Conservation (phyloP, 441 rosid species). For the Populus tomentosa region DNA sequence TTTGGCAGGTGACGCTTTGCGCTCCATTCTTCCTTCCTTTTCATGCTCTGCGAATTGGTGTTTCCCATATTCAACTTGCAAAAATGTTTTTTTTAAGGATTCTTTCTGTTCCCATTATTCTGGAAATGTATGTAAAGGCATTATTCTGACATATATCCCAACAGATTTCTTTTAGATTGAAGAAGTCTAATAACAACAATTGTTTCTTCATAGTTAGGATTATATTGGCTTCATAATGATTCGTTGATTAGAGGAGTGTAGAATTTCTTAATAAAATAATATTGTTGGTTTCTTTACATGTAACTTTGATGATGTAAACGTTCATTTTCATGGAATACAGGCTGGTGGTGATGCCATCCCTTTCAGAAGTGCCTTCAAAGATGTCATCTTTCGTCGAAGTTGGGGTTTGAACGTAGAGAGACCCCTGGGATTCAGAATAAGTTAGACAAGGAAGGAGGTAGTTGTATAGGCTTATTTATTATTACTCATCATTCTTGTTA, state of each 20-base stretch:
- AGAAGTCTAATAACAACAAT: not conserved
- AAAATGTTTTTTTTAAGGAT: not conserved
- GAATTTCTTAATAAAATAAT: not conserved
- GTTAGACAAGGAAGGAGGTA: slow-evolving; percentile 65
- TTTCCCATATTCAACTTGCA: not conserved
- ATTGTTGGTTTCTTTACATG: not conserved
- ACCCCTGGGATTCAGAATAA: slow-evolving; percentile 48
- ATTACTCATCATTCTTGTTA: not conserved
- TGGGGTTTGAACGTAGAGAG: slow-evolving; percentile 40
- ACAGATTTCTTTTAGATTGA: not conserved
- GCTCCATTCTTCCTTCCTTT: not conserved
- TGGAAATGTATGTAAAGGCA: not conserved
- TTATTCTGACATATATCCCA: not conserved
- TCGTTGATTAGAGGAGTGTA: slow-evolving; percentile 4
- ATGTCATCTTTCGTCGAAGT: slow-evolving; percentile 67
- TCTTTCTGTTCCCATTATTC: not conserved
- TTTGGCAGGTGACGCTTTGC: slow-evolving; percentile 74
- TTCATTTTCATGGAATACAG: slow-evolving; percentile 37
- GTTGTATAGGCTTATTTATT: not conserved
- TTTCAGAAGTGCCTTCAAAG: slow-evolving; percentile 85
- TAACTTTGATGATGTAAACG: slow-evolving; percentile 7
- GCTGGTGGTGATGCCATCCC: slow-evolving; percentile 82
- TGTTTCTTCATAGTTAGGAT: not conserved
- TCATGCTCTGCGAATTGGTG: not conserved
- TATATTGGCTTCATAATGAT: not conserved